Evolutionary conservation across 495 filamentous ascomycete species (phyloP), one percentile per base, ranked within the genome.

Genomic region (Neurospora sp.): DNA sequence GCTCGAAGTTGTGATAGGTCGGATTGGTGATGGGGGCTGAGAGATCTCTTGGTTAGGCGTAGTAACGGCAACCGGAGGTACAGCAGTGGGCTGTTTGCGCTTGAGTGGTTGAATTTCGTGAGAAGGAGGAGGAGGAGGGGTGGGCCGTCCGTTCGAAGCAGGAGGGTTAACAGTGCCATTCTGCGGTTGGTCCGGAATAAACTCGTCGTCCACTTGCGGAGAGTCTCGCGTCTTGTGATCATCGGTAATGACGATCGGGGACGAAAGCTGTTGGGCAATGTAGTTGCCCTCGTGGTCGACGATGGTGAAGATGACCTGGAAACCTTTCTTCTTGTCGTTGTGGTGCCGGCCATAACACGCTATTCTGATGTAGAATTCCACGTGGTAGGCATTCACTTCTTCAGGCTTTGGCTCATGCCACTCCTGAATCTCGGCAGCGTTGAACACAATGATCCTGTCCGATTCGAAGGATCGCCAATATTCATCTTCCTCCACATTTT

Each of bases 331-430:
- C 79, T 97, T 97, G 82, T 98, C 95, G 44, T 89, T 87, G 73
- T 98, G 95, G 79, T 98, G 95, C 4, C 95, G 89, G 81, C 95
- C 97, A 82, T 98, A 98, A 81, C 95, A 98, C 5, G 94, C 93
- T 76, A 98, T 97, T n/a, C 95, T 89, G 94, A 98, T 97, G 7
- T 93, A 93, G 9, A 91, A 87, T 76, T 94, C 89, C 27, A 96
- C 89, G 77, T 92, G 90, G 83, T 90, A 89, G 23, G 85, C 83
- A 12, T 90, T 90, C 5, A 88, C 79, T 1, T 81, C 78, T 38
- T 83, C 81, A 39, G 80, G 78, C 27, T 80, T 82, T 16, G 88
- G 81, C 44, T 88, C 85, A 71, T 88, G 84, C 93, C 93, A 97
- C 66, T 97, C 92, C 79, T 94, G 92, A 76, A 96, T 86, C 79